Base-by-base conservation (phyloP, 2,329 filamentous ascomycete species). In the Colletotrichum echinochloae region DNA sequence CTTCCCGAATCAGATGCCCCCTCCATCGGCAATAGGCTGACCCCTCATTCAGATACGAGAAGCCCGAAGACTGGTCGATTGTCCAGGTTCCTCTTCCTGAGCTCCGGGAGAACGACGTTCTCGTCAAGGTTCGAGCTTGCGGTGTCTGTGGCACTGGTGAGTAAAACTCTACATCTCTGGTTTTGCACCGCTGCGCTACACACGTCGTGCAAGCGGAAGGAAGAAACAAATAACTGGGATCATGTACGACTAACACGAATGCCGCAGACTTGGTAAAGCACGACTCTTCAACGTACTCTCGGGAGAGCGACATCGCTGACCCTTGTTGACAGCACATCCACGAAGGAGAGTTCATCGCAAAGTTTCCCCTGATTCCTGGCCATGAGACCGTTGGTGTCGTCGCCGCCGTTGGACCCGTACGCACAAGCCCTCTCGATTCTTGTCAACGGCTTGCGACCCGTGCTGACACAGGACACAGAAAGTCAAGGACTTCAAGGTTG, bases 341-440 rank as follows among this genome's bases (percentile, higher is more conserved):
- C 76, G 88, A 92, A 78, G 91, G 90, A 76, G 90, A 92, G 81
- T 92, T 92, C 74, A 84, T 85, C 52, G 83, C 82, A 73, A 82
- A 90, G 81, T 91, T 91, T 77, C 90, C 90, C 61, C 82, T 91
- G 68, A 89, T 91, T 75, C 89, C 89, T 70, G 89, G 90, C 60
- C 90, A 92, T 75, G 90, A 92, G 79, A 91, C 90, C 44, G 88
- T 91, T 49, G 90, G 90, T 74, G 86, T 89, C 44, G 84, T 92
- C 65, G 90, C 88, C 39, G 88, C 85, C 16, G 77, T 88, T 48
- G 88, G 87, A 57, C 83, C 83, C 72, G 77, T 77, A 65, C 39
- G 74, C 26, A 63, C 16, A n/a, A 8, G 37, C 5, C 35, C 37
- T 20, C 23, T 14, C 7, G 35, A 8, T 18, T 4, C 23, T 51